Conservation (phyloP, 202 grass and related monocot genomes). For the Zoysia matrella region DNA sequence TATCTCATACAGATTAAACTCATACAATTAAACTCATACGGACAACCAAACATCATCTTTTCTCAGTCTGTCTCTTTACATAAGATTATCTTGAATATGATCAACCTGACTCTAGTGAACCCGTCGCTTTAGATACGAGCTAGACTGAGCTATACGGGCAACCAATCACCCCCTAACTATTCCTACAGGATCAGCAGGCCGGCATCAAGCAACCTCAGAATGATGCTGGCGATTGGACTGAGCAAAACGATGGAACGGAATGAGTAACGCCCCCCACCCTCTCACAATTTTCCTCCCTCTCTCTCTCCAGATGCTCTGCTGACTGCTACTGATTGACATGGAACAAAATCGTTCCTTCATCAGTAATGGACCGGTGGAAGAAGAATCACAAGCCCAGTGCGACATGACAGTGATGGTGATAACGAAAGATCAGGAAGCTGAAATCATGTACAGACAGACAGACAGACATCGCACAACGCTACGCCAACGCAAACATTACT, state of each 20-base stretch:
- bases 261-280: no score
- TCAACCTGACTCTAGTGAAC: no score
- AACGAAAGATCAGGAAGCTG: slow-evolving; percentile 40
- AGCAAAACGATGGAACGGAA: slow-evolving; percentile 21
- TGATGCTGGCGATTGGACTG: background rate
- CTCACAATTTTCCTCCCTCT: background rate
- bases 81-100: no score
- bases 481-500: slow-evolving; percentile 37
- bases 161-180: no score
- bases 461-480: slow-evolving; percentile 49
- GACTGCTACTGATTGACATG: slow-evolving; percentile 36
- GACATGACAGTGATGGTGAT: slow-evolving; percentile 15
- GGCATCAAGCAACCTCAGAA: no score
- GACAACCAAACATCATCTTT: no score
- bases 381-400: slow-evolving; percentile 46
- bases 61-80: no score
- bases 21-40: no score
- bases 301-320: slow-evolving; percentile 14
- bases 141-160: no score
- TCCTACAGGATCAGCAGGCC: no score
- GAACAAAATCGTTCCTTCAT: slow-evolving; percentile 48
- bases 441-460: slow-evolving; percentile 34
- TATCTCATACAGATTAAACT: no score
- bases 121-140: no score
- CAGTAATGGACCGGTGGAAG: slow-evolving; percentile 14